Evolutionary conservation across 441 rosid genomes (phyloP).

Genomic region (Isatis lusitanica): DNA sequence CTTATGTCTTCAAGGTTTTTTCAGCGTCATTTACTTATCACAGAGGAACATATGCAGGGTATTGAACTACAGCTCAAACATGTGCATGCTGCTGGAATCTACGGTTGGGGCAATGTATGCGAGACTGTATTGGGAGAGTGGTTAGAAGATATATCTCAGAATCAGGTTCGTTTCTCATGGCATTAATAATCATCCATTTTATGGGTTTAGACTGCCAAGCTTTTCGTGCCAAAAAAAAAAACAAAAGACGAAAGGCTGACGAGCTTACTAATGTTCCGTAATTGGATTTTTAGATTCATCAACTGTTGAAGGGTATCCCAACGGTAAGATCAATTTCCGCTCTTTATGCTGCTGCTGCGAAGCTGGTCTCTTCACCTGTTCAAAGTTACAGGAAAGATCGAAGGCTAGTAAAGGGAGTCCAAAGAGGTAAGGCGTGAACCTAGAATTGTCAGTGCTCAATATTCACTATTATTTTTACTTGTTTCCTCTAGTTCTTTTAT

Average conservation of each 20-base stretch:
- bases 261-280: slow-evolving; percentile 25
- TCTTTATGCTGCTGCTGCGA: slow-evolving; percentile 81
- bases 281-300: slow-evolving; percentile 56
- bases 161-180: slow-evolving; percentile 63
- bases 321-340: slow-evolving; percentile 79
- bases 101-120: slow-evolving; percentile 90
- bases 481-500: not conserved
- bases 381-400: slow-evolving; percentile 90
- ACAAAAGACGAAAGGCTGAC: not conserved
- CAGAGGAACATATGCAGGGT: slow-evolving; percentile 66
- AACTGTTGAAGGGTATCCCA: slow-evolving; percentile 78
- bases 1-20: slow-evolving; percentile 6
- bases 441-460: slow-evolving; percentile 1
- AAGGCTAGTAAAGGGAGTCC: slow-evolving; percentile 85
- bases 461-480: slow-evolving; percentile 4
- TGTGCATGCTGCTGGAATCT: slow-evolving; percentile 85
- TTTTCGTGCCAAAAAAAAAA: not conserved
- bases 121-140: slow-evolving; percentile 94
- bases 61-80: slow-evolving; percentile 92
- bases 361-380: slow-evolving; percentile 86
- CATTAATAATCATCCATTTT: slow-evolving; percentile 12
- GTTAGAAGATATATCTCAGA: slow-evolving; percentile 97
- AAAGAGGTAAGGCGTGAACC: slow-evolving; percentile 70
- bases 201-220: slow-evolving; percentile 4
- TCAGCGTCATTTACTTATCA: slow-evolving; percentile 23